Base-by-base conservation (phyloP, 345 rosid species). In the Salix exigua region DNA sequence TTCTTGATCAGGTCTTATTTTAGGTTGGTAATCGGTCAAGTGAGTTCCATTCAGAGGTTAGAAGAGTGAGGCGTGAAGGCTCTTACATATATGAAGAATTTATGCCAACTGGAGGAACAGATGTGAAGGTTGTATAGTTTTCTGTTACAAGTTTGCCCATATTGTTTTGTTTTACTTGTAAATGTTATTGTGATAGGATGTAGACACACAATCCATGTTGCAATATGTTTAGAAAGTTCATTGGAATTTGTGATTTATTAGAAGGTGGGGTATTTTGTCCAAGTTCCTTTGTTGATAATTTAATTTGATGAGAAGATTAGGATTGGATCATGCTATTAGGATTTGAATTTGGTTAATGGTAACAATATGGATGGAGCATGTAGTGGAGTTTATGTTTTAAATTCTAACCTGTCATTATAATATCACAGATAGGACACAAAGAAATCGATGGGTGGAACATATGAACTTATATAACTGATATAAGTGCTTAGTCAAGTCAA, bases 81-180 rank as follows among this genome's bases (percentile, higher is more conserved):
- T 92, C 99, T 74, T 96, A 92, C 82, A 94, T 96, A 84, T 96
- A 94, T 35, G 99, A 96, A 88, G 99, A 94, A 88, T 94, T 96
- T 85, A 85, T 96, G 99, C 99, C 99, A 72, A 96, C 98, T 8
- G 99, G 98, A 73, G 98, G 99, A 85, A 96, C 99, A 58, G 99
- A 96, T 89, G 99, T 96, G 80, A 96, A 96, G 97, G 99, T 96
- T 81, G 51, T 60, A 51, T 40, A 37, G n/a, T 73, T 74, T 64
- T 74, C 19, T 53, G 7, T 16, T 35, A 61, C 2, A 30, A 53
- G 30, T 44, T 33, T 64, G 70, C 73, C 19, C 51, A 50, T 4
- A 13, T 23, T 60, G 65, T 21, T 28, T 76, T 69, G 44, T 21
- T 79, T 42, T 31, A 66, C 23, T 37, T 61, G 58, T 16, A 28